phyloP scores from a whole-genome alignment of 768 basidiomycete genomes.

The Mycena venus region DNA sequence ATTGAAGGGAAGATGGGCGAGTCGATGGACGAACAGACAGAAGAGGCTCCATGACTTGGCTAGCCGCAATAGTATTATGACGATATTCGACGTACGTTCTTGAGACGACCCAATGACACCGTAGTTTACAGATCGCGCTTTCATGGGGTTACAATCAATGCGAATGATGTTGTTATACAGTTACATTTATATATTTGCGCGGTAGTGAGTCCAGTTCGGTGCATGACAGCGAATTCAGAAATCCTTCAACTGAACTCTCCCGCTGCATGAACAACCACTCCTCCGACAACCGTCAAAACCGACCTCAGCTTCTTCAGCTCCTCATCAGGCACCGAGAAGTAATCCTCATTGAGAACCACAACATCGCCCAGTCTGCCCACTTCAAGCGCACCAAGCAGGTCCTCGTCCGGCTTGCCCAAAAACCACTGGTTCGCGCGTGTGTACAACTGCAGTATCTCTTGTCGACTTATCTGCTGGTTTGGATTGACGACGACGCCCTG shows the following conservation, averaged over 20 bases:
- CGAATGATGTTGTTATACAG: too few relatives aligned
- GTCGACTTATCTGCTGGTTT: not conserved
- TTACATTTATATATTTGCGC: too few relatives aligned
- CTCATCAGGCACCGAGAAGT: not conserved
- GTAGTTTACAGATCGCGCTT: too few relatives aligned
- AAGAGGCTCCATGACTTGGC: not conserved
- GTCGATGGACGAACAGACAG: slow-evolving; percentile 3
- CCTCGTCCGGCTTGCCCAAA: not conserved
- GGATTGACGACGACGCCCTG: not conserved
- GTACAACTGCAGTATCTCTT: not conserved
- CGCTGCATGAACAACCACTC: not conserved
- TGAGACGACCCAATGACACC: too few relatives aligned
- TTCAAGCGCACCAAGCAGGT: not conserved
- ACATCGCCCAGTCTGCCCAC: not conserved
- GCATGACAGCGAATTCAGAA: too few relatives aligned
- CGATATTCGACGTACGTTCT: too few relatives aligned
- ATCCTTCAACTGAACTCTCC: not conserved
- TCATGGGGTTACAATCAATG: too few relatives aligned
- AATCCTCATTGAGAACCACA: not conserved
- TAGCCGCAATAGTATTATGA: too few relatives aligned
- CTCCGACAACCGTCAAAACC: not conserved
- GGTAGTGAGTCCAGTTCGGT: too few relatives aligned
- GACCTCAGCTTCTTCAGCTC: slow-evolving; percentile 1
- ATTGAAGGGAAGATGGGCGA: slow-evolving; percentile 10
- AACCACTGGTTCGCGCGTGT: not conserved